These are phyloP conservation scores for Mycena leptocephala DNA, from an alignment of 768 basidiomycete genomes.

Conservation along the genomic window DNA sequence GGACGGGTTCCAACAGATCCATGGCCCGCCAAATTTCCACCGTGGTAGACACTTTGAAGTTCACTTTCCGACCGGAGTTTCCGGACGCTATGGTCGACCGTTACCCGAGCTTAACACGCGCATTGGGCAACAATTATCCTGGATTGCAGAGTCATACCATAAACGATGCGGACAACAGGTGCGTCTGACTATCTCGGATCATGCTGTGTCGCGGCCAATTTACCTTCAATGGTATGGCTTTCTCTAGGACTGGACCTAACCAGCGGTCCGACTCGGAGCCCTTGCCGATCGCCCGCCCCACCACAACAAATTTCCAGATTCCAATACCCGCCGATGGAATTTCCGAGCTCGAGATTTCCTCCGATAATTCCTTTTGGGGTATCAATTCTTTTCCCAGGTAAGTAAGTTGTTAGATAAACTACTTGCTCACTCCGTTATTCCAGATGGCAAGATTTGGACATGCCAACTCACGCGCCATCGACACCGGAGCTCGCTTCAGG, in stretches of 20 bases:
- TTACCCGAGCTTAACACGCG: slow-evolving; percentile 20
- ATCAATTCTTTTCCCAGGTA: neutral
- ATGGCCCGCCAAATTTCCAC: too few relatives aligned
- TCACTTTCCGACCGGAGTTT: too few relatives aligned
- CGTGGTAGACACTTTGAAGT: too few relatives aligned
- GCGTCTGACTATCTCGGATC: neutral
- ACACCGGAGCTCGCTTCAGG: neutral
- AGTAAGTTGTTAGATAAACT: neutral
- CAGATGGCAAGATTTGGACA: neutral
- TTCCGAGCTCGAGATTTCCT: neutral
- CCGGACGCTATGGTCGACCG: neutral
- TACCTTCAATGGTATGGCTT: neutral
- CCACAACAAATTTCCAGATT: too few relatives aligned
- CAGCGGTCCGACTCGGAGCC: neutral
- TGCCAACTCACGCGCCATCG: neutral
- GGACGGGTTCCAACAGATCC: too few relatives aligned
- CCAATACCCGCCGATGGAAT: neutral
- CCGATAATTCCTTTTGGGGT: neutral
- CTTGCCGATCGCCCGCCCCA: neutral
- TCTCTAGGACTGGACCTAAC: neutral
- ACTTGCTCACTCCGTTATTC: neutral
- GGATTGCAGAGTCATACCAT: neutral
- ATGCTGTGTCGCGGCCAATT: neutral
- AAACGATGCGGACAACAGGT: neutral
- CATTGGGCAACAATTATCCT: slow-evolving; percentile 15